Evolutionary conservation across 2,329 filamentous ascomycete genomes (phyloP).

Genomic region (Cadophora sp.): DNA sequence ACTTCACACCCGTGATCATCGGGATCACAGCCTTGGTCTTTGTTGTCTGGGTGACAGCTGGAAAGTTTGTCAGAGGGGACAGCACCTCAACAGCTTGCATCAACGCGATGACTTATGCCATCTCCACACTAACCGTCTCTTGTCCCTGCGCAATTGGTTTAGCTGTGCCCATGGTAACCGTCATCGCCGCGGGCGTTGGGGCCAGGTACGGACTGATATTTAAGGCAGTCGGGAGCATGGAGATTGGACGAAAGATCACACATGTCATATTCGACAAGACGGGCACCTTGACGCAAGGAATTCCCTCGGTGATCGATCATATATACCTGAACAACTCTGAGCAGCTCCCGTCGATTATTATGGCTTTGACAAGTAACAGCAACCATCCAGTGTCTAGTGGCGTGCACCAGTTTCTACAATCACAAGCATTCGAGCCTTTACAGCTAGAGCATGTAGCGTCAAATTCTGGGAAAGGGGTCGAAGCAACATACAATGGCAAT

Average conservation of each 20-base stretch:
- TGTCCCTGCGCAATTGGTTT: constrained; percentile 81
- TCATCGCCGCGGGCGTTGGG: constrained; percentile 72
- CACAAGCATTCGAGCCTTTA: constrained; percentile 27
- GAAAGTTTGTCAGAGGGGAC: constrained; percentile 49
- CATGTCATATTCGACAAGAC: constrained; percentile 85
- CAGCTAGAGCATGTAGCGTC: constrained; percentile 45
- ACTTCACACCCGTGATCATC: constrained; percentile 73
- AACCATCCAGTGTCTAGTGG: constrained; percentile 42
- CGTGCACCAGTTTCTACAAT: constrained; percentile 45
- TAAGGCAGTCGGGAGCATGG: constrained; percentile 69
- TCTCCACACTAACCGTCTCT: constrained; percentile 72
- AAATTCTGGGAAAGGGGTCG: constrained; percentile 51
- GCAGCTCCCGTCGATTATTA: not conserved
- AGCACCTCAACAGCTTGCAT: constrained; percentile 57
- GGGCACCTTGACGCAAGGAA: constrained; percentile 75
- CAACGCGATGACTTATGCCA: constrained; percentile 72
- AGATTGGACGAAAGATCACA: constrained; percentile 63
- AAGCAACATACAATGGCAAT: constrained; percentile 43
- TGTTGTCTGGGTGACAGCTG: constrained; percentile 69
- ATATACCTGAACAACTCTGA: constrained; percentile 39
- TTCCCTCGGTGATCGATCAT: constrained; percentile 52
- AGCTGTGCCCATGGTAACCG: constrained; percentile 77
- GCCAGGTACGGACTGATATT: constrained; percentile 73
- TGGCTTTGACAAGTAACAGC: constrained; percentile 45
- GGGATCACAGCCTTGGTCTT: constrained; percentile 65